Base-by-base conservation (phyloP, 1,139 yeast genomes). In the Petasospora rhodanensis region DNA sequence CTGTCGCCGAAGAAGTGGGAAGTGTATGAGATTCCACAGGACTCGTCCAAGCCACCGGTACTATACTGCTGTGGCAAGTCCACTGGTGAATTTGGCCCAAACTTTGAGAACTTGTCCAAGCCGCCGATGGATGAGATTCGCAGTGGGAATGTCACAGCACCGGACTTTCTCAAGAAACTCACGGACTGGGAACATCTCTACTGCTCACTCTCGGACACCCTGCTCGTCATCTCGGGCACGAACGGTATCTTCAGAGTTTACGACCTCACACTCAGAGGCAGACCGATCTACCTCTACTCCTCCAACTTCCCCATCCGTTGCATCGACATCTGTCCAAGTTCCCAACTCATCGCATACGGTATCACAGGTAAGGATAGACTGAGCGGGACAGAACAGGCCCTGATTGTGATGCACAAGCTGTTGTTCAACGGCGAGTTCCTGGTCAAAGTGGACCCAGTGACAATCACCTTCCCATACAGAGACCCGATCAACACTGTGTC, bases 261-360 rank as follows among this genome's bases (percentile, higher is more conserved):
- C 40, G 83, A 81, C 47, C 51, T 81, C 9, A 63, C 66, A 10
- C 58, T 67, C 14, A 48, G 52, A 9, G 95, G 95, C 4, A 66
- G 66, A 40, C 76, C 82, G 1, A 64, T 86, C 2, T 85, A 81
- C 56, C 73, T 84, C 0, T 76, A 83, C 51, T 62, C 70, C 26
- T 78, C 89, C 18, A 73, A 73, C 41, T 83, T 83, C 55, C 89
- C 93, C 1, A 80, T 87, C 22, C 60, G 94, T 38, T 85, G 95
- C 50, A 66, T 85, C 37, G 79, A 86, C 14, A 65, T 85, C 2
- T 73, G 93, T 7, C 73, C 78, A 1, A 66, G 70, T 42, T 86
- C 82, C 22, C 63, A 70, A 9, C 63, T 79, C 24, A 64, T 87
- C 9, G 94, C 94, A 2, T 75, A 87, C 47, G 93, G 95, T 1